These are phyloP conservation scores for Solanum lycopersicoides DNA, from an alignment of 257 asterid species.

Conservation along the genomic window DNA sequence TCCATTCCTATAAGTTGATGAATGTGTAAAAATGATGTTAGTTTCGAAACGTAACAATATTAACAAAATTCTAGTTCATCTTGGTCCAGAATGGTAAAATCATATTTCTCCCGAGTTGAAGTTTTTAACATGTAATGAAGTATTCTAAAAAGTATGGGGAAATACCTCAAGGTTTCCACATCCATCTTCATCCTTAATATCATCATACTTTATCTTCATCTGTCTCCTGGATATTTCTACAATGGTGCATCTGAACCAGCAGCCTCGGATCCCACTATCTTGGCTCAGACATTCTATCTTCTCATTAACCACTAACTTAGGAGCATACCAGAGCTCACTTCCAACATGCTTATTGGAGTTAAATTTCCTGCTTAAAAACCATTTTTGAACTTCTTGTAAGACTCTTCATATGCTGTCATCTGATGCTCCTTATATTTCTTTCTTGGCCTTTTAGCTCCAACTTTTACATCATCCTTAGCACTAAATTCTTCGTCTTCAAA, in stretches of 20 bases:
- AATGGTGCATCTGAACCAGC: constrained; percentile 89
- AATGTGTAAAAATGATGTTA: not conserved
- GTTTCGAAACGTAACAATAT: not conserved
- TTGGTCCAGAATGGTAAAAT: not conserved
- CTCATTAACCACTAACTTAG: constrained; percentile 33
- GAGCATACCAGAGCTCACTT: constrained; percentile 18
- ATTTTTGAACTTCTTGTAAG: constrained; percentile 36
- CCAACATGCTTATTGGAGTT: constrained; percentile 38
- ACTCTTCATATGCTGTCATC: constrained; percentile 27
- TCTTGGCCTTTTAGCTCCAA: constrained; percentile 65
- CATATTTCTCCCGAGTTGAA: not conserved
- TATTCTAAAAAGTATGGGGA: not conserved
- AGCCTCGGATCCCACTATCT: constrained; percentile 97
- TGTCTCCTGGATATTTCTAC: constrained; percentile 54
- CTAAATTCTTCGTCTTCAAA: constrained; percentile 76
- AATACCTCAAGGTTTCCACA: constrained; percentile 71
- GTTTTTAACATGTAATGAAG: not conserved
- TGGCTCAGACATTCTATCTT: constrained; percentile 81
- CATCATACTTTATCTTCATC: constrained; percentile 62
- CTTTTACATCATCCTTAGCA: constrained; percentile 64
- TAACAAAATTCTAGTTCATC: not conserved
- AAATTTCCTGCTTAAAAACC: constrained; percentile 22
- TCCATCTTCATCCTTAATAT: constrained; percentile 63
- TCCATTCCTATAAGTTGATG: constrained; percentile 59
- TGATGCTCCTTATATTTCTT: constrained; percentile 36